These are phyloP conservation scores for Bassia scoparia DNA, from an alignment of 148 eudicot species.

Conservation along the genomic window DNA sequence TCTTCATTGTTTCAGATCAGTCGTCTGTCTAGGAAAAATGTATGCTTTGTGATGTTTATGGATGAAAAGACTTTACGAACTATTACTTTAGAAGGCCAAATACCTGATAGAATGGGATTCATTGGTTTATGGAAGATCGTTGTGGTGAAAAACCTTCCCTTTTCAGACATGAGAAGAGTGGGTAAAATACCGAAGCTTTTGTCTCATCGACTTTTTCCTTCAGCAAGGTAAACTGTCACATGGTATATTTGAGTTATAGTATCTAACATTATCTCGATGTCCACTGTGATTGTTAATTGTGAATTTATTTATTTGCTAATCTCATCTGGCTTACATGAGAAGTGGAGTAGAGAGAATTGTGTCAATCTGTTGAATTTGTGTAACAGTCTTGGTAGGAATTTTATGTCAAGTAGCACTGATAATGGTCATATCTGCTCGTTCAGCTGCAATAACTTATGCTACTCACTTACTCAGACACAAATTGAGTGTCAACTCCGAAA, in stretches of 20 bases:
- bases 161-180: constrained; percentile 86
- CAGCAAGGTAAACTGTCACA: constrained; percentile 61
- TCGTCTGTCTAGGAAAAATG: constrained; percentile 84
- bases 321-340: background rate
- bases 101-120: constrained; percentile 85
- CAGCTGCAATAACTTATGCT: too few relatives aligned
- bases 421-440: background rate
- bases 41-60: constrained; percentile 97
- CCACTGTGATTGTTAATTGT: background rate
- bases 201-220: constrained; percentile 83
- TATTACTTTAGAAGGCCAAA: constrained; percentile 79
- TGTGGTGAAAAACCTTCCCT: constrained; percentile 91
- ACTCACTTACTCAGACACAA: too few relatives aligned
- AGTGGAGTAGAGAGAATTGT: background rate
- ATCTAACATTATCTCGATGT: background rate
- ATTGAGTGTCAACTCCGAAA: too few relatives aligned
- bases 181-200: constrained; percentile 95
- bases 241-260: background rate
- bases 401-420: background rate
- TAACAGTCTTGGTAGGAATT: background rate
- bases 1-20: constrained; percentile 55
- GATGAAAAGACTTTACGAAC: constrained; percentile 77
- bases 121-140: constrained; percentile 92
- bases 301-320: too few relatives aligned
- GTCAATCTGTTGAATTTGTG: background rate